Base-by-base conservation (phyloP, 2,329 filamentous ascomycete species). In the Sarocladium brachiariae region DNA sequence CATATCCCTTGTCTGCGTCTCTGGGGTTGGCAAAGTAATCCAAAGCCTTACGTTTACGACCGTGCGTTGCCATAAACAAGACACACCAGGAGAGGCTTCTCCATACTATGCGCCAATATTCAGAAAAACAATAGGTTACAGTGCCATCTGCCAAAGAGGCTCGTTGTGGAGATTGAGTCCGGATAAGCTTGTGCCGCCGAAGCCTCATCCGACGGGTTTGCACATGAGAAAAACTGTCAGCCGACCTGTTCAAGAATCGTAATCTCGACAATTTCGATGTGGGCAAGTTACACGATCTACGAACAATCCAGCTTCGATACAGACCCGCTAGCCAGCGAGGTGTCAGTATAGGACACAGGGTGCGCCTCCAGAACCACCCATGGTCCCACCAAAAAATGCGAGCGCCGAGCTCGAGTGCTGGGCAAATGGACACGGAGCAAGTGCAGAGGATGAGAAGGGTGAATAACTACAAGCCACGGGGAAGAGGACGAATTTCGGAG, bases 401-500 rank as follows among this genome's bases (percentile, higher is more conserved):
- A 39, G 4, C 19, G 37, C 14, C 8, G 37, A 19, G 23, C 14
- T n/a, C n/a, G n/a, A n/a, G n/a, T n/a, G n/a, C n/a, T n/a, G n/a
- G n/a, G n/a, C n/a, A n/a, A n/a, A n/a, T n/a, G n/a, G n/a, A n/a
- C n/a, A n/a, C n/a, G n/a, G n/a, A n/a, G n/a, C n/a, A n/a, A n/a
- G n/a, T n/a, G n/a, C n/a, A n/a, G n/a, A n/a, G n/a, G n/a, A n/a
- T n/a, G n/a, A n/a, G n/a, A n/a, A n/a, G n/a, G n/a, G n/a, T n/a
- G n/a, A n/a, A n/a, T n/a, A n/a, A n/a, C n/a, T n/a, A 27, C 5
- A 27, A n/a, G 39, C 39, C 23, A 45, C 39, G 39, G 11, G n/a
- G n/a, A 24, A 47, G 43, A 25, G 31, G 43, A 47, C 43, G 25
- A 47, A 47, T 47, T n/a, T 47, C 43, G 43, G 43, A 33, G 43